These are phyloP conservation scores for Logfia minima DNA, from an alignment of 129 eudicot genomes.

Conservation along the genomic window DNA sequence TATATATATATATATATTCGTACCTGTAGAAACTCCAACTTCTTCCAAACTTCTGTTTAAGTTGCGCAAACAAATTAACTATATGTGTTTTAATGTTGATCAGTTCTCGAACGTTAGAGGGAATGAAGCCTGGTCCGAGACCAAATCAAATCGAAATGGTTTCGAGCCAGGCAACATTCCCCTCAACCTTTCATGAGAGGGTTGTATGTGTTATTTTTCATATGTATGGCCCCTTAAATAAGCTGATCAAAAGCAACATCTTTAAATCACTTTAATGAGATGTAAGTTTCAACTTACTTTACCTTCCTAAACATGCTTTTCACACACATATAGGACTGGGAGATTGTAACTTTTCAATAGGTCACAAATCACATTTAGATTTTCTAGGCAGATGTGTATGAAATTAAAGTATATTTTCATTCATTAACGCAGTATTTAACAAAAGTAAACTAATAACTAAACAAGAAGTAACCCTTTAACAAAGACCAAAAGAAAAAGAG, in stretches of 20 bases:
- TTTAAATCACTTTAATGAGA: slow-evolving; percentile 27
- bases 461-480: too few species aligned
- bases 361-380: neutral
- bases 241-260: slow-evolving; percentile 33
- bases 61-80: neutral
- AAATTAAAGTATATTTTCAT: neutral
- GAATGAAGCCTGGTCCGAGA: slow-evolving; percentile 99
- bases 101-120: slow-evolving; percentile 54
- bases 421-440: neutral
- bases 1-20: neutral
- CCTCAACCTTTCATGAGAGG: slow-evolving; percentile 45
- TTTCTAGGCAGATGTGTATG: neutral
- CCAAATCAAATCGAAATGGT: slow-evolving; percentile 37
- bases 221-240: slow-evolving; percentile 46
- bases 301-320: slow-evolving; percentile 46
- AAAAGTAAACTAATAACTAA: too few species aligned
- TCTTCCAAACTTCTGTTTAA: neutral
- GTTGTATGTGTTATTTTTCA: slow-evolving; percentile 25
- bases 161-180: slow-evolving; percentile 81
- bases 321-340: slow-evolving; percentile 24
- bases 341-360: slow-evolving; percentile 6
- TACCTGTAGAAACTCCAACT: slow-evolving; percentile 29
- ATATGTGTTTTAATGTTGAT: neutral
- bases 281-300: slow-evolving; percentile 32
- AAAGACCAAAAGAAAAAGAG: too few species aligned